phyloP scores from a whole-genome alignment of 805 yeast species.

The Alloascoidea hylecoeti region DNA sequence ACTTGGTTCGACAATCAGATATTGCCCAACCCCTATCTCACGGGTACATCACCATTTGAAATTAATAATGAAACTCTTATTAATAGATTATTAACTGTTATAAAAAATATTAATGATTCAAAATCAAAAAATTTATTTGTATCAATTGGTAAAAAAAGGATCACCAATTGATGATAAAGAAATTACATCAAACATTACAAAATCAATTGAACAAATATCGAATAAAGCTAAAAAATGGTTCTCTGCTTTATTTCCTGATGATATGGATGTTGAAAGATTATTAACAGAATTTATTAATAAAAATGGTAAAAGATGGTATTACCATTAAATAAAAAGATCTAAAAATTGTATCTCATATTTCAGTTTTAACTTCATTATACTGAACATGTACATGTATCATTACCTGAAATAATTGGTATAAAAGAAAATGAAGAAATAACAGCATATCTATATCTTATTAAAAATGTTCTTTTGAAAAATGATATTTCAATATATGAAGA shows the following conservation, averaged over 20 bases:
- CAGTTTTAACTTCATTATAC: constrained; percentile 48
- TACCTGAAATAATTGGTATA: constrained; percentile 33
- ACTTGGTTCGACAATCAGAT: too few species aligned
- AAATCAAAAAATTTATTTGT: constrained; percentile 54
- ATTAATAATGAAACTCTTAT: constrained; percentile 27
- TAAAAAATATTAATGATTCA: constrained; percentile 34
- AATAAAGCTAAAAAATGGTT: constrained; percentile 39
- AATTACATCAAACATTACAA: too few species aligned
- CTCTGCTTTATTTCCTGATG: constrained; percentile 38
- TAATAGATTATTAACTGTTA: constrained; percentile 30
- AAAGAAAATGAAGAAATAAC: constrained; percentile 44
- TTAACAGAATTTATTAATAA: constrained; percentile 36
- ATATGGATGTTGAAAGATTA: constrained; percentile 30
- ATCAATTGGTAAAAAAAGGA: constrained; percentile 46
- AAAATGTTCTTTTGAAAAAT: constrained; percentile 46
- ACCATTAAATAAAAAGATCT: constrained; percentile 30
- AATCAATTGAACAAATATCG: constrained; percentile 3
- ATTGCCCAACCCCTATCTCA: constrained; percentile 48
- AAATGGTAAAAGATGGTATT: constrained; percentile 47
- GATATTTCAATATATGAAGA: constrained; percentile 13
- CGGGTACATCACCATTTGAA: constrained; percentile 44
- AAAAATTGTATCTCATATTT: constrained; percentile 37
- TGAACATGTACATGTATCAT: too few species aligned
- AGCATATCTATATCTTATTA: constrained; percentile 39
- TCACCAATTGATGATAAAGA: constrained; percentile 2